A percentile compares a stretch with the other conserved stretches of the same genome.
These are phyloP conservation scores for Misopates orontium DNA, from an alignment of 257 asterid species.

Conservation along the genomic window DNA sequence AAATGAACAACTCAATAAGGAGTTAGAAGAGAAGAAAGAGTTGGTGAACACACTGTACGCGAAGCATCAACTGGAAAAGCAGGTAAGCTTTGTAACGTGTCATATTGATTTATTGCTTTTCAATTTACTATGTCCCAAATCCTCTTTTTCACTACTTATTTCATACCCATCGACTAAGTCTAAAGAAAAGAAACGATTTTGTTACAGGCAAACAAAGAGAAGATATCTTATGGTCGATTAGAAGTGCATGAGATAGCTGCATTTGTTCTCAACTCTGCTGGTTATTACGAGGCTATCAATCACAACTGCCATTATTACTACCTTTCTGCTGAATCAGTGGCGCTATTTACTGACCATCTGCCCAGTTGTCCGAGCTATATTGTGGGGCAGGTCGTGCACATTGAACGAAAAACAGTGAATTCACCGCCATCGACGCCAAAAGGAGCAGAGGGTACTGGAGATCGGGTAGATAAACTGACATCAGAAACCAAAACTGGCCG, in stretches of 20 bases:
- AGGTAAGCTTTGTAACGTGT: constrained; percentile 45
- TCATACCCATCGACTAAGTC: no score
- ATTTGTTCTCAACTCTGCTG: constrained; percentile 73
- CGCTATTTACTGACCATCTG: constrained; percentile 76
- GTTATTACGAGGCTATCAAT: constrained; percentile 80
- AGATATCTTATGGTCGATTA: constrained; percentile 75
- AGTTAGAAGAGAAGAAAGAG: constrained; percentile 85
- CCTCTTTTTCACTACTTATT: no score
- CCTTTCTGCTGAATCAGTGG: constrained; percentile 89
- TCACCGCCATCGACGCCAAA: constrained; percentile 39
- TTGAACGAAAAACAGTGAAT: constrained; percentile 66
- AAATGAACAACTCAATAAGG: constrained; percentile 63
- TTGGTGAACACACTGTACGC: constrained; percentile 67
- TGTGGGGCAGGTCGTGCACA: constrained; percentile 91
- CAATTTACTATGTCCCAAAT: no score
- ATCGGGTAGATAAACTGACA: constrained; percentile 41
- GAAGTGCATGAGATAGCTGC: constrained; percentile 94
- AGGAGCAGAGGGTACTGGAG: constrained; percentile 40
- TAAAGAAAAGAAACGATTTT: no score
- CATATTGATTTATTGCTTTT: no score
- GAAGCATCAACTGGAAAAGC: constrained; percentile 91
- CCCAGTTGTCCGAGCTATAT: constrained; percentile 67
- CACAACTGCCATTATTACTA: constrained; percentile 74
- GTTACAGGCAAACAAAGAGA: constrained; percentile 86
- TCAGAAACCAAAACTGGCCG: constrained; percentile 33